phyloP scores from a whole-genome alignment of 2,329 filamentous ascomycete species.

The Aspergillus spinulosporus region DNA sequence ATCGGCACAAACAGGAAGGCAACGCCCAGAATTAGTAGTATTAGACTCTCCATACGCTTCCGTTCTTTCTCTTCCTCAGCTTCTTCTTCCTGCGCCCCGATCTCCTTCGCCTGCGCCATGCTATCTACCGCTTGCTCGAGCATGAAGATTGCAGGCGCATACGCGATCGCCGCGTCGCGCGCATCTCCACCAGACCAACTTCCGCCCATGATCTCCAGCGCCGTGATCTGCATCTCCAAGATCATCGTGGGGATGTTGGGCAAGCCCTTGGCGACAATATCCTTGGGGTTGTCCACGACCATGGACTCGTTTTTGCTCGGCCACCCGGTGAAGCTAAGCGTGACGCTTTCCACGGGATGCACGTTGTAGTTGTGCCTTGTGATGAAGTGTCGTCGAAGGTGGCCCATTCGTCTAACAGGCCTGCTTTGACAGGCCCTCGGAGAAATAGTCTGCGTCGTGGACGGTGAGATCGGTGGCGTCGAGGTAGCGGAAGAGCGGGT shows the following conservation, averaged over 20 bases:
- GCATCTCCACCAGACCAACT: background rate
- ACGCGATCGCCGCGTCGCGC: background rate
- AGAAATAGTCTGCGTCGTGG: background rate
- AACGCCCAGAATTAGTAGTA: background rate
- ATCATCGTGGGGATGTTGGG: background rate
- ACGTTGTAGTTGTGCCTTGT: background rate
- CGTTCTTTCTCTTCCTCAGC: background rate
- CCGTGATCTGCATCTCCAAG: background rate
- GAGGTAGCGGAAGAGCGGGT: background rate
- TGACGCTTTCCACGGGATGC: background rate
- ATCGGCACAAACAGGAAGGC: slow-evolving; percentile 1
- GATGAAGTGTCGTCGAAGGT: background rate
- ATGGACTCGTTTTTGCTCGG: background rate
- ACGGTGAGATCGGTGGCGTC: background rate
- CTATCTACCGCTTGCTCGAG: slow-evolving; percentile 2
- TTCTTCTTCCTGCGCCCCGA: slow-evolving; percentile 1
- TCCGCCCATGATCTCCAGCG: background rate
- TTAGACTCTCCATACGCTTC: background rate
- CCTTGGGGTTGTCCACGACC: slow-evolving; percentile 3
- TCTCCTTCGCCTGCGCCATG: slow-evolving; percentile 1
- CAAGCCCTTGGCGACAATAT: slow-evolving; percentile 1
- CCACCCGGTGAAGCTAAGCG: background rate
- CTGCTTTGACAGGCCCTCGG: background rate
- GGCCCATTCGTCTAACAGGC: background rate
- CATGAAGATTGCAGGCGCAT: slow-evolving; percentile 2